Evolutionary conservation across 78 protist species (phyloP), one percentile per base, ranked within the genome.

Genomic region (slime mould (Dictyostelium discoideum)): DNA sequence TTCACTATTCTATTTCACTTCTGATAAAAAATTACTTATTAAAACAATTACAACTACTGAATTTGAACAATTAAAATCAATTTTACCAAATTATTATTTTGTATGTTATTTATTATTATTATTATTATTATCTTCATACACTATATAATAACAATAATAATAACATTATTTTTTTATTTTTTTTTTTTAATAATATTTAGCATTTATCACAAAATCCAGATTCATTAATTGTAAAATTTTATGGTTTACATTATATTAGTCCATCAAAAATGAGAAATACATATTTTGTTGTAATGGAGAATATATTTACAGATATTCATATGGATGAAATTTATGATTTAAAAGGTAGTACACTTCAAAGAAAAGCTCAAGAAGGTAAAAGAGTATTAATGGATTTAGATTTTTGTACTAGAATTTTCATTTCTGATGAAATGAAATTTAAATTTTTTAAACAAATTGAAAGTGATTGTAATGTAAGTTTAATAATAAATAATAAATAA

Each of bases 251-350:
- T 89, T 77, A 89, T 82, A 89, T 89, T 14, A 81, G 87, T 29
- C 94, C 94, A 82, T 82, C 94, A 18, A 89, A 82, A 78, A 89
- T 80, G 86, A 89, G 83, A 39, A 89, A 82, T 81, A 82, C 94
- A 11, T 60, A 69, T 72, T 89, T 89, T 73, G 94, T 89, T 3
- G 84, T 89, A 8, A 89, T 89, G 94, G 94, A 89, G 3, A 89
- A 89, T 82, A 89, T 89, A 29, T 89, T 89, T 82, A 29, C 57
- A 48, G 57, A 60, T 42, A 44, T 24, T 29, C 40, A 39, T 14
- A 89, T 89, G 83, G 94, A 89, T 50, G 94, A 89, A 44, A 82
- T 81, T 60, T 89, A 89, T 89, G 94, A 89, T 72, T 76, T 89
- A 3, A 89, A 89, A 82, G 94, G 94, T 10, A 82, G 88, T 32